Conservation (phyloP, 768 basidiomycete genomes). For the Macrolepiota fuliginosa region DNA sequence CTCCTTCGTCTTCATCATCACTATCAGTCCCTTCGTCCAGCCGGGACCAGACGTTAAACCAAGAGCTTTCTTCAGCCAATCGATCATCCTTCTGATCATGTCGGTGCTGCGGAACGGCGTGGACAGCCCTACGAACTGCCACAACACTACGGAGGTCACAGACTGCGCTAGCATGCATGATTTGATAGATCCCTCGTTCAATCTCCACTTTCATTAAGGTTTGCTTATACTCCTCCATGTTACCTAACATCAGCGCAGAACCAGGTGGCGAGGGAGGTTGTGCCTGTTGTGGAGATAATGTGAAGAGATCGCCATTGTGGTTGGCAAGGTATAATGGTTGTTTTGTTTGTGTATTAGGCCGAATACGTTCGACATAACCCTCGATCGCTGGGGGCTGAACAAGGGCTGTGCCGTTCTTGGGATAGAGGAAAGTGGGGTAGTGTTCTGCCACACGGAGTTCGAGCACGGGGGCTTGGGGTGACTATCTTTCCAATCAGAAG, state of each 20-base stretch:
- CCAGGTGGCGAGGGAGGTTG: constrained; percentile 74
- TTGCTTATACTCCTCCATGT: constrained; percentile 27
- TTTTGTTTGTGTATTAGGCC: constrained; percentile 51
- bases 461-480: constrained; percentile 46
- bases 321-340: constrained; percentile 67
- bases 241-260: constrained; percentile 26
- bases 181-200: constrained; percentile 59
- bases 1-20: constrained; percentile 68
- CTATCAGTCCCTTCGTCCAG: constrained; percentile 37
- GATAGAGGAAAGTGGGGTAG: constrained; percentile 43
- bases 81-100: constrained; percentile 31
- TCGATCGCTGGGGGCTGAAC: constrained; percentile 82
- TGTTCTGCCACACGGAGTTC: constrained; percentile 80
- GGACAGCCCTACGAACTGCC: constrained; percentile 61
- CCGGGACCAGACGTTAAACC: constrained; percentile 30
- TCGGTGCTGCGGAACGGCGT: constrained; percentile 33
- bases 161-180: constrained; percentile 63
- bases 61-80: constrained; percentile 29
- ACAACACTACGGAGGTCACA: constrained; percentile 72
- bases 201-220: constrained; percentile 52
- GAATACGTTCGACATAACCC: constrained; percentile 79
- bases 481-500: constrained; percentile 21
- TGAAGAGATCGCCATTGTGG: constrained; percentile 74
- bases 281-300: constrained; percentile 46
- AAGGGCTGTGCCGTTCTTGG: constrained; percentile 47